Base-by-base conservation (phyloP, 2,329 filamentous ascomycete species). In the Cladosporium sphaerospermum region DNA sequence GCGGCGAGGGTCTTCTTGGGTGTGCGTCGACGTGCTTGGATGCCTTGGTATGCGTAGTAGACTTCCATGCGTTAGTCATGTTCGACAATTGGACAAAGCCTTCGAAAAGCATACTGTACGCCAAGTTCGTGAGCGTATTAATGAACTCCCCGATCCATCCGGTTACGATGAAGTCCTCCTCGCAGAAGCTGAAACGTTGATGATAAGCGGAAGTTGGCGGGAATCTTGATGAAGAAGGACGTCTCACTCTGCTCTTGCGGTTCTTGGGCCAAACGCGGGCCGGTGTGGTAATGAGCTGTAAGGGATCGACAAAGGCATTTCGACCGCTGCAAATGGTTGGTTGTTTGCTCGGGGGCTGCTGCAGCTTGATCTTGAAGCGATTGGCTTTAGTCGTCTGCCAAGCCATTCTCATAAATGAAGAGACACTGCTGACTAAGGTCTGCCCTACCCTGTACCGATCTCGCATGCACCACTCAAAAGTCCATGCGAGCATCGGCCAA, bases 161-260 rank as follows among this genome's bases (percentile, higher is more conserved):
- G 7, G 51, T 42, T 8, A 53, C 31, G 23, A 53, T 53, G 51
- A 46, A 53, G 36, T 53, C 51, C 16, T 53, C 51, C 23, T 53
- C 51, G n/a, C 51, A 53, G 18, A 53, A 53, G 36, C 51, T 53
- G 11, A 13, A 16, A 37, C 11, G 13, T 16, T 1, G 8, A 18
- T 39, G 14, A 1, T 39, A 3, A 39, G 36, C 36, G 23, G 7
- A 28, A 28, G 23, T 28, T 28, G 23, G 23, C 23, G 23, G 23
- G 7, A 28, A 8, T 39, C 36, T 39, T n/a, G 11, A n/a, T 14
- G n/a, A 14, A 4, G 2, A n/a, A 39, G 36, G 36, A 13, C 11
- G n/a, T 14, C 36, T 39, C 36, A 39, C 36, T 39, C 36, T 39
- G 36, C 36, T 39, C 33, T 16, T 32, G 48, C 48, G 16, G 48